Percentiles rank a stretch among this genome's conserved stretches.
Evolutionary conservation across 2,329 filamentous ascomycete genomes (phyloP).

Genomic region (Penicillium sp.): DNA sequence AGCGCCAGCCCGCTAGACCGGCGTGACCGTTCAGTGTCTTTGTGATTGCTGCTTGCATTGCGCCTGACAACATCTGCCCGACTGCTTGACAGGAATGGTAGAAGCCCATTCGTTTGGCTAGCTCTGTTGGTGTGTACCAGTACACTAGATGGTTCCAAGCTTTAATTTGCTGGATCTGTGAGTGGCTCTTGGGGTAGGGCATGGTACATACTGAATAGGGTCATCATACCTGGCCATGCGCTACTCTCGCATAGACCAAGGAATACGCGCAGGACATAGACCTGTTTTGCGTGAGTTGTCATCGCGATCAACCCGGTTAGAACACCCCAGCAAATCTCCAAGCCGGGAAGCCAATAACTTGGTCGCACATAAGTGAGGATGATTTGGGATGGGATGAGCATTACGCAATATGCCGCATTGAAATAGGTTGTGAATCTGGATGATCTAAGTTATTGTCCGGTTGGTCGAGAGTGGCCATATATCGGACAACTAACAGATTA

Average conservation of each 20-base stretch:
- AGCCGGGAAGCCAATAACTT: conserved; percentile 28
- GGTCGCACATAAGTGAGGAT: conserved; percentile 38
- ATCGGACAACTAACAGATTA: conserved; percentile 16
- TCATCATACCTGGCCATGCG: conserved; percentile 33
- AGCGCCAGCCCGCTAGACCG: conserved; percentile 36
- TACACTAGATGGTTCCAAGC: conserved; percentile 18
- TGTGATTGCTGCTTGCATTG: conserved; percentile 31
- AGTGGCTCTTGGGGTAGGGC: too few species aligned
- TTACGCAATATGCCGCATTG: conserved; percentile 41
- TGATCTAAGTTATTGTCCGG: not conserved
- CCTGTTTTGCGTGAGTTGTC: conserved; percentile 28
- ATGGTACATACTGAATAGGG: conserved; percentile 28
- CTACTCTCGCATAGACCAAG: conserved; percentile 31
- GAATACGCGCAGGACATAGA: conserved; percentile 31
- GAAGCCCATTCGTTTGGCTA: conserved; percentile 35
- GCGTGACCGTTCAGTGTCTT: conserved; percentile 30
- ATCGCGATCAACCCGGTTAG: conserved; percentile 30
- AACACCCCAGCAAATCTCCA: conserved; percentile 32
- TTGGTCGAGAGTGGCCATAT: too few species aligned
- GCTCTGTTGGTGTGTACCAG: conserved; percentile 40
- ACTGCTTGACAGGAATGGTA: conserved; percentile 32
- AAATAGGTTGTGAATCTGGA: conserved; percentile 40
- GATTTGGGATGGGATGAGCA: conserved; percentile 41
- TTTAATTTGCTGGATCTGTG: not conserved
- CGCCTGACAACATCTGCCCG: conserved; percentile 33